Base-by-base conservation (phyloP, 2,329 filamentous ascomycete species). In the Alternaria conjuncta region DNA sequence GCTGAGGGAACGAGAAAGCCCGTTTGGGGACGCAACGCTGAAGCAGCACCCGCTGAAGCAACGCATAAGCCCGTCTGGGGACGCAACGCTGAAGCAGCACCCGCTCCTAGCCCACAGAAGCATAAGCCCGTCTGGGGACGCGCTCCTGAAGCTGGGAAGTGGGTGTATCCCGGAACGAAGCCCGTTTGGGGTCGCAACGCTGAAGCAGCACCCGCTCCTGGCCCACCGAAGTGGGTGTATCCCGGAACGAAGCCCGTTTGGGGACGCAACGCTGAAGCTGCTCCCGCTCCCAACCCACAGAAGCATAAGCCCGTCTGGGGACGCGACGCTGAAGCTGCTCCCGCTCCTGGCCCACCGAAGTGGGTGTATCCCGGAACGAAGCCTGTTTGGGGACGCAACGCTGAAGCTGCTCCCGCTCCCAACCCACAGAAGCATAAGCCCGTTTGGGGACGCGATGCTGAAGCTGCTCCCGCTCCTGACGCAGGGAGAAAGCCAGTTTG, bases 371-470 rank as follows among this genome's bases (percentile, higher is more conserved):
- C 28, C 28, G 28, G 28, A 32, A 32, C 28, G 12, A 23, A 41
- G 32, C 32, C 32, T 2, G 15, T 41, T 6, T 41, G 32, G 32
- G 49, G 43, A 3, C 58, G 60, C 36, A 47, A 63, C 20, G 56
- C 61, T 49, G 64, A 66, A 3, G 65, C 57, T 13, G 61, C 65
- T 15, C 58, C 68, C 20, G 58, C 61, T 25, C 51, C 67, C 11
- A 55, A 65, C 6, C 67, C 62, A 28, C 44, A 61, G 25, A 74
- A 28, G 64, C 75, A 60, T 18, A 41, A 41, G 32, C 32, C 32
- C 32, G 32, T 36, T n/a, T 36, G 36, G 36, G 36, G 36, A 18
- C 36, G 36, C 15, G 36, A 10, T 11, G n/a, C 36, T 41, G 36
- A 18, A 41, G 36, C 36, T 41, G 28, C 28, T 32, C 28, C 28